Conservation (phyloP, 2,329 filamentous ascomycete genomes). For the Hypocrella siamensis region DNA sequence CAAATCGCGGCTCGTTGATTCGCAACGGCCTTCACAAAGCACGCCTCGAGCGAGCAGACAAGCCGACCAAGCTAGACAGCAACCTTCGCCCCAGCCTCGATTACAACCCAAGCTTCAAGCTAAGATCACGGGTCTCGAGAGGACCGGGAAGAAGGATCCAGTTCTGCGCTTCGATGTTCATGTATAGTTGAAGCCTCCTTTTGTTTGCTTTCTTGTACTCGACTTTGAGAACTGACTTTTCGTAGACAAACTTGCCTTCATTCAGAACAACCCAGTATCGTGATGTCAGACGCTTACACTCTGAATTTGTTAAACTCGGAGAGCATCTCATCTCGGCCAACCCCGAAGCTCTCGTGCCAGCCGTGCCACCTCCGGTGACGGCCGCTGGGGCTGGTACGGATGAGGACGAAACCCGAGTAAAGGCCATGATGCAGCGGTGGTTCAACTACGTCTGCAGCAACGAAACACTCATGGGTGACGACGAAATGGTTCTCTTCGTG, state of each 20-base stretch:
- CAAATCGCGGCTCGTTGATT: slow-evolving; percentile 5
- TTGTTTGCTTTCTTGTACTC: not conserved
- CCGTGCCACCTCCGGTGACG: slow-evolving; percentile 86
- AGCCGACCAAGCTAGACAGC: slow-evolving; percentile 23
- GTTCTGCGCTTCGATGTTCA: slow-evolving; percentile 93
- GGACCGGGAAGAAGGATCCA: slow-evolving; percentile 88
- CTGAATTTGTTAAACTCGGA: slow-evolving; percentile 90
- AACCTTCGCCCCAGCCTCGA: slow-evolving; percentile 41
- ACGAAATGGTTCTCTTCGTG: slow-evolving; percentile 97
- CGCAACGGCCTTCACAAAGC: slow-evolving; percentile 8
- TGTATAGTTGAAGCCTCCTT: slow-evolving; percentile 32
- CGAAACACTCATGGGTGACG: slow-evolving; percentile 83
- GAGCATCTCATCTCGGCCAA: slow-evolving; percentile 96
- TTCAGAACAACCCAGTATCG: slow-evolving; percentile 97
- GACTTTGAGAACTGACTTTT: slow-evolving; percentile 1
- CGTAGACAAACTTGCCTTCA: slow-evolving; percentile 90
- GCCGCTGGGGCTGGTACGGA: slow-evolving; percentile 91
- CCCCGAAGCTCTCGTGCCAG: slow-evolving; percentile 84
- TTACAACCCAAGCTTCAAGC: slow-evolving; percentile 77
- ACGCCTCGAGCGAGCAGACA: slow-evolving; percentile 7
- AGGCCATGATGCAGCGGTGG: slow-evolving; percentile 84
- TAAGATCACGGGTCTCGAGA: slow-evolving; percentile 86
- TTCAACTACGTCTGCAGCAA: slow-evolving; percentile 86
- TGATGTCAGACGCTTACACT: slow-evolving; percentile 87
- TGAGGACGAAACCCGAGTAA: slow-evolving; percentile 82